Conservation (phyloP, 805 yeast species). For the Suhomyces pyralidae region DNA sequence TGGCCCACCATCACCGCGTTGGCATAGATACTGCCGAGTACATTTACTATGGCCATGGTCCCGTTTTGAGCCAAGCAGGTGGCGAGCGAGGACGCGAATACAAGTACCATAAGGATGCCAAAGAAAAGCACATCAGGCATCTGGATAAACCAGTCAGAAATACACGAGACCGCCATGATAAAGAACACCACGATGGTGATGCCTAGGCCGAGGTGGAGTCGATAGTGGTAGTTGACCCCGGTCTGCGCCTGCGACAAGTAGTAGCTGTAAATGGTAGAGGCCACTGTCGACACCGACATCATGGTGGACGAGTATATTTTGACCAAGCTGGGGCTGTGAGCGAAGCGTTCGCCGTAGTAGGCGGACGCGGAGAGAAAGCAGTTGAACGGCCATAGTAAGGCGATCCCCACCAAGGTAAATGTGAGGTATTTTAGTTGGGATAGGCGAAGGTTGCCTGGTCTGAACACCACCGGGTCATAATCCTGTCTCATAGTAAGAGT, state of each 20-base stretch:
- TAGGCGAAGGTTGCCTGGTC: conserved; percentile 14
- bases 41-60: conserved; percentile 79
- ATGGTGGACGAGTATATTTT: conserved; percentile 71
- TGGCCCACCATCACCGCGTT: conserved; percentile 95
- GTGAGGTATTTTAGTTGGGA: conserved; percentile 49
- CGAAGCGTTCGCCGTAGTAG: conserved; percentile 66
- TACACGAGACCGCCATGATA: conserved; percentile 52
- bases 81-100: conserved; percentile 65
- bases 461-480: conserved; percentile 21
- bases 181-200: conserved; percentile 58
- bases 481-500: background rate
- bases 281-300: conserved; percentile 81
- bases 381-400: conserved; percentile 96
- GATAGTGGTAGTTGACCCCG: conserved; percentile 51
- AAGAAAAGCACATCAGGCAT: conserved; percentile 47
- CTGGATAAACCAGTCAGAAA: conserved; percentile 30
- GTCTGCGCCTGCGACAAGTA: conserved; percentile 64
- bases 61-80: conserved; percentile 88
- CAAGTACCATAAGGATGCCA: conserved; percentile 56
- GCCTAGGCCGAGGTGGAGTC: conserved; percentile 61
- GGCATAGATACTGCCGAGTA: conserved; percentile 71
- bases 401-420: conserved; percentile 67
- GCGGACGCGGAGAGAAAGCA: conserved; percentile 83
- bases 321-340: conserved; percentile 47
- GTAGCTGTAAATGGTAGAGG: conserved; percentile 58